phyloP scores from a whole-genome alignment of 1,139 yeast genomes.

The Taphrina sp. region DNA sequence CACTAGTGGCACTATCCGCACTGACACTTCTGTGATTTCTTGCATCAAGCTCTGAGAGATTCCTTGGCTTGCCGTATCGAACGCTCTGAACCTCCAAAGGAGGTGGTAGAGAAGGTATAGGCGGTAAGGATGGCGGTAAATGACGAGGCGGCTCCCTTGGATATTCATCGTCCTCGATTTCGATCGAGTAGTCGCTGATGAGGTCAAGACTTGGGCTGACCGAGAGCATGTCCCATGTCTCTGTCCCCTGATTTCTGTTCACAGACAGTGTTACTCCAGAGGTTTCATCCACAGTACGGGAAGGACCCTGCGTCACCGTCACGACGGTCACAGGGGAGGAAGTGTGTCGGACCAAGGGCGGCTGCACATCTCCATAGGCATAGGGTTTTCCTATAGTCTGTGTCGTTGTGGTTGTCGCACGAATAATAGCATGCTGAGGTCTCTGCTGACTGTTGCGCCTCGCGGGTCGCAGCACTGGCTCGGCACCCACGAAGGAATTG shows the following conservation, averaged over 20 bases:
- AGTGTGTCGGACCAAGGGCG: conserved; percentile 1
- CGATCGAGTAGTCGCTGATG: conserved; percentile 10
- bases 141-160: conserved; percentile 3
- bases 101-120: conserved; percentile 20
- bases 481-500: background rate
- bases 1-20: conserved; percentile 3
- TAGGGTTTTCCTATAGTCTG: conserved; percentile 8
- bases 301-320: too few species aligned
- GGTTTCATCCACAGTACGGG: too few species aligned
- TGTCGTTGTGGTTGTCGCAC: conserved; percentile 13
- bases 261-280: background rate
- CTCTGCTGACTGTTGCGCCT: background rate
- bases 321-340: too few species aligned
- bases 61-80: background rate
- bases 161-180: conserved; percentile 3
- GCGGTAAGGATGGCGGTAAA: conserved; percentile 24
- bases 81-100: too few species aligned
- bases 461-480: background rate
- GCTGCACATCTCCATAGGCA: background rate
- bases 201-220: conserved; percentile 12
- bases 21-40: conserved; percentile 5
- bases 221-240: conserved; percentile 1
- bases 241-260: background rate
- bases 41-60: conserved; percentile 1
- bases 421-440: background rate